These are phyloP conservation scores for Hypoxylon trugodes DNA, from an alignment of 495 filamentous ascomycete species.

Conservation along the genomic window DNA sequence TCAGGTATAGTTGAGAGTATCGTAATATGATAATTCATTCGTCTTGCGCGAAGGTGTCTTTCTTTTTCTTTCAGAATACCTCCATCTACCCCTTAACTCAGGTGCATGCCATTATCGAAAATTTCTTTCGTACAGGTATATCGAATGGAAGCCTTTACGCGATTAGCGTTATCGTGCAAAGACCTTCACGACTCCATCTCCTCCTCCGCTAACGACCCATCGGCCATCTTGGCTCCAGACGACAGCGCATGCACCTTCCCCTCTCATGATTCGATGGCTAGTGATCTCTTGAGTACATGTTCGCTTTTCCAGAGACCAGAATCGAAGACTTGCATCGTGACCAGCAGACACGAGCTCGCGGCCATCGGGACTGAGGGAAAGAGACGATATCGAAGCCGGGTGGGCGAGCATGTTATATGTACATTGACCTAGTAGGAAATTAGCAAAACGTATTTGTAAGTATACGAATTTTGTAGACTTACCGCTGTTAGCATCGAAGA, in stretches of 20 bases:
- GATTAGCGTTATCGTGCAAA: constrained; percentile 64
- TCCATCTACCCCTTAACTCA: constrained; percentile 30
- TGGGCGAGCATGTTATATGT: constrained; percentile 99
- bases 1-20: constrained; percentile 11
- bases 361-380: constrained; percentile 90
- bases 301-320: constrained; percentile 97
- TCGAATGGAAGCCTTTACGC: background rate
- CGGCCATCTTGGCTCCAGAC: constrained; percentile 94
- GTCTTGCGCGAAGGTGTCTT: constrained; percentile 16
- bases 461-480: constrained; percentile 53
- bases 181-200: constrained; percentile 97
- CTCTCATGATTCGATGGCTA: constrained; percentile 87
- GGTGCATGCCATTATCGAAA: constrained; percentile 14
- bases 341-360: constrained; percentile 94
- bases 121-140: background rate
- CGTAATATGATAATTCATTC: constrained; percentile 17
- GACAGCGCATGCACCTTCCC: constrained; percentile 91
- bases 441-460: constrained; percentile 34
- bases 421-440: constrained; percentile 82
- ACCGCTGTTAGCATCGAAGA: constrained; percentile 99
- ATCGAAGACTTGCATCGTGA: constrained; percentile 91
- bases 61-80: constrained; percentile 22
- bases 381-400: constrained; percentile 86
- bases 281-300: constrained; percentile 94
- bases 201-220: constrained; percentile 93